phyloP scores from a whole-genome alignment of 2,329 filamentous ascomycete genomes.

The Periglandula ipomoeae region DNA sequence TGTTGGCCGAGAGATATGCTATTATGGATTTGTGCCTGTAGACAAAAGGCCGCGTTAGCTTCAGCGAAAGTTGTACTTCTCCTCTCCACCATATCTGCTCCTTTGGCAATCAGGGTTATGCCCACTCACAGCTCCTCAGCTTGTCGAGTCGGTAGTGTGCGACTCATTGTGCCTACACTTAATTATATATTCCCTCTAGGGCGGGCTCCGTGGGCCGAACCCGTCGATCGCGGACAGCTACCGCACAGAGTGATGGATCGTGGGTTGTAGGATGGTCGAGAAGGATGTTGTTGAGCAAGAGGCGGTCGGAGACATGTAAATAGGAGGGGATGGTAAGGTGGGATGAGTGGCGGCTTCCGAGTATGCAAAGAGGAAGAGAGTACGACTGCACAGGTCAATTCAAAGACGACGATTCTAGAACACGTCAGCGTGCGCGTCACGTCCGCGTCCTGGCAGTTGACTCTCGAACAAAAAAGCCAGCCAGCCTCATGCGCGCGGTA shows the following conservation, averaged over 20 bases:
- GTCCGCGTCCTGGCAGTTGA: neutral
- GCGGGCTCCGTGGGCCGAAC: slow-evolving; percentile 4
- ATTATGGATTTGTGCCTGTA: slow-evolving; percentile 84
- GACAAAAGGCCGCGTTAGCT: neutral
- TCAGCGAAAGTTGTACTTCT: neutral
- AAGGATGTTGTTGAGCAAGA: slow-evolving; percentile 1
- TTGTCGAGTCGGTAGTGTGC: slow-evolving; percentile 68
- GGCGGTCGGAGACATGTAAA: slow-evolving; percentile 6
- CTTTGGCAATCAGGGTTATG: slow-evolving; percentile 9
- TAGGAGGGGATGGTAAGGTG: neutral
- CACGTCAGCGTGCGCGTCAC: neutral
- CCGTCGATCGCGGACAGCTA: neutral
- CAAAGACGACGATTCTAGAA: neutral
- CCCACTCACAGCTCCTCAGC: slow-evolving; percentile 75
- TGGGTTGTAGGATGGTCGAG: neutral
- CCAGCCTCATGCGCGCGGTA: neutral
- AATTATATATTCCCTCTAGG: neutral
- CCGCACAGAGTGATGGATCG: neutral
- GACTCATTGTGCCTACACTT: slow-evolving; percentile 46
- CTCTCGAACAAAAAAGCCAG: no score
- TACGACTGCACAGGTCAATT: neutral
- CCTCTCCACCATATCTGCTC: neutral
- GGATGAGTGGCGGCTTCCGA: neutral
- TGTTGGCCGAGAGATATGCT: slow-evolving; percentile 71
- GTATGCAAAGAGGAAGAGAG: neutral